Conservation (phyloP, 331 rosid species). For the Arachis monticola region DNA sequence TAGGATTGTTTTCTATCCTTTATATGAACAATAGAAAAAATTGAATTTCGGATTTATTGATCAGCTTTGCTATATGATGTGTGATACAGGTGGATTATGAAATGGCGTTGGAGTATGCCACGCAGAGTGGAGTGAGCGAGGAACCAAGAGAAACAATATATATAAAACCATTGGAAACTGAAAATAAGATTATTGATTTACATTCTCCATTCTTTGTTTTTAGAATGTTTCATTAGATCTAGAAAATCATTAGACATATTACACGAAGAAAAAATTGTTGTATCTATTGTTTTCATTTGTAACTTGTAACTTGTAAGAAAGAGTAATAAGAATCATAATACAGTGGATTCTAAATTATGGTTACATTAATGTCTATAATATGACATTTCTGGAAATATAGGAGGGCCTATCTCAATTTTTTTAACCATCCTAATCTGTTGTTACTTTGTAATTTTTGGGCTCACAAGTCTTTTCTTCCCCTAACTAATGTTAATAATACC, state of each 20-base stretch:
- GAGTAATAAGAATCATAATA: constrained; percentile 34
- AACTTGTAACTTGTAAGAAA: constrained; percentile 25
- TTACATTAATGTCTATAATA: background rate
- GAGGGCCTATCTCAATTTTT: no score
- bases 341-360: constrained; percentile 25
- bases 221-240: constrained; percentile 53
- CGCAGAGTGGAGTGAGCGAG: constrained; percentile 92
- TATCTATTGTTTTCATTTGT: constrained; percentile 38
- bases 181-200: constrained; percentile 63
- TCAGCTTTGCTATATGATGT: constrained; percentile 23
- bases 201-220: constrained; percentile 73
- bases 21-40: constrained; percentile 9
- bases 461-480: no score
- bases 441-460: background rate
- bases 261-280: constrained; percentile 24
- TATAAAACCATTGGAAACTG: constrained; percentile 67
- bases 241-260: constrained; percentile 19
- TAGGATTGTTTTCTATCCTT: constrained; percentile 1
- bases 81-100: constrained; percentile 87
- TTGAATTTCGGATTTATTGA: background rate
- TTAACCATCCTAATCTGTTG: background rate
- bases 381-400: background rate
- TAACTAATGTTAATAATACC: no score
- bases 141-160: constrained; percentile 78
- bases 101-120: constrained; percentile 94